phyloP scores from a whole-genome alignment of 257 asterid species.

The Solanum paucissectum region DNA sequence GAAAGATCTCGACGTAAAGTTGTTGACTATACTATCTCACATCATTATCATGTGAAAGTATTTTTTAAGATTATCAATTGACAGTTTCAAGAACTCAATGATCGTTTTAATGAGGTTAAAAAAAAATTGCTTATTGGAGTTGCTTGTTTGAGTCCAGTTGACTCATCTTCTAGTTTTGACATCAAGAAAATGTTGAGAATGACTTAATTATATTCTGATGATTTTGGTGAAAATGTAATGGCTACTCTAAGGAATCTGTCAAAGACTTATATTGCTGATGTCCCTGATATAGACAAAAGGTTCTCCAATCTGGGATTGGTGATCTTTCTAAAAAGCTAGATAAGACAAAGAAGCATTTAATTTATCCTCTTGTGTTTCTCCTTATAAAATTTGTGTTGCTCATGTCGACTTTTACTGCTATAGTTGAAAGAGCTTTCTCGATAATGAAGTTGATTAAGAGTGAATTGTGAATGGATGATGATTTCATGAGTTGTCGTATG shows the following conservation, averaged over 20 bases:
- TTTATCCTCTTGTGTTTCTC: background rate
- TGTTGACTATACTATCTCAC: background rate
- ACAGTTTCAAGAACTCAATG: background rate
- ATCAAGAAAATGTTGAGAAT: background rate
- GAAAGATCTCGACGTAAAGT: background rate
- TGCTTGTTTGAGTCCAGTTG: background rate
- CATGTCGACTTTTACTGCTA: background rate
- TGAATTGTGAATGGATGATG: background rate
- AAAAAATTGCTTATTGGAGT: background rate
- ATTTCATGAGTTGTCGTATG: background rate
- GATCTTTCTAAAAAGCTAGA: background rate
- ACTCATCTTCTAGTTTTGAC: background rate
- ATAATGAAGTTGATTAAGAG: background rate
- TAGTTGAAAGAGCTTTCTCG: background rate
- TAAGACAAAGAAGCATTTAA: too few relatives aligned
- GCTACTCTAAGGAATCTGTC: background rate
- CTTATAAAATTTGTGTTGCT: background rate
- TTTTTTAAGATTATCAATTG: background rate
- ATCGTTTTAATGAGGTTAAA: background rate
- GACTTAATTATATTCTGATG: background rate
- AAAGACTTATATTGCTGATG: background rate
- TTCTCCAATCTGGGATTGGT: background rate
- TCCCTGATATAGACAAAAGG: background rate
- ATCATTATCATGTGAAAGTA: background rate
- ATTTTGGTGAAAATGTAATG: background rate